Base-by-base conservation (phyloP, 768 basidiomycete genomes). In the Auriculariales sp. region DNA sequence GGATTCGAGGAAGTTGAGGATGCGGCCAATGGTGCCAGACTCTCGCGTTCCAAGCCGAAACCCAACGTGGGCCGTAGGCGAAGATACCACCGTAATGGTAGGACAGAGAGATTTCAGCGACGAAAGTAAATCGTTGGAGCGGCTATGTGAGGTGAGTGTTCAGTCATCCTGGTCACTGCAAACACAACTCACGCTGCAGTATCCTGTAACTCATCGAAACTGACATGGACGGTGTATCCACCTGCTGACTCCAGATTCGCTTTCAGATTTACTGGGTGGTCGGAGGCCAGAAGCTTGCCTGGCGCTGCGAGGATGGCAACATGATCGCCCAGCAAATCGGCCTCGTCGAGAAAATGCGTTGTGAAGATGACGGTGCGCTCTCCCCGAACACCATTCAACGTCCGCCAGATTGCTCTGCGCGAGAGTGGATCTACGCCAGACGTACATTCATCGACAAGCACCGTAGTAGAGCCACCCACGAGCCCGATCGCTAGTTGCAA, bases 371-470 rank as follows among this genome's bases (percentile, higher is more conserved):
- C 77, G 0, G 79, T 78, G 45, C 81, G 68, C 35, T 80, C 77
- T 29, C 79, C 67, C 12, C 79, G 73, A 50, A 82, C 76, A 2
- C 77, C 71, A 3, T 75, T 83, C 49, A 90, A 63, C 0, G 78
- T 81, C 49, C 78, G 73, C 86, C 86, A 90, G 5, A 90, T 64
- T 1, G 86, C 77, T 28, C 86, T 71, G 46, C 86, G 69, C 50
- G 85, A 86, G 30, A 90, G 63, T 2, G 86, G 86, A 59, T 90
- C 86, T 10, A 90, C 81, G 2, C 86, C 86, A 22, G 82, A 85
- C 1, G 84, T 87, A 17, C 53, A 49, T 27, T 54, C 50, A 45
- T 54, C 51, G 14, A 54, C 51, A 24, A 51, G 28, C 12, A 54
- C 28, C 14, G 49, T 76, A 58, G 75, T 77, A 0, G 83, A 85